Base-by-base conservation (phyloP, 2,329 filamentous ascomycete genomes). In the Penicillium sp. region DNA sequence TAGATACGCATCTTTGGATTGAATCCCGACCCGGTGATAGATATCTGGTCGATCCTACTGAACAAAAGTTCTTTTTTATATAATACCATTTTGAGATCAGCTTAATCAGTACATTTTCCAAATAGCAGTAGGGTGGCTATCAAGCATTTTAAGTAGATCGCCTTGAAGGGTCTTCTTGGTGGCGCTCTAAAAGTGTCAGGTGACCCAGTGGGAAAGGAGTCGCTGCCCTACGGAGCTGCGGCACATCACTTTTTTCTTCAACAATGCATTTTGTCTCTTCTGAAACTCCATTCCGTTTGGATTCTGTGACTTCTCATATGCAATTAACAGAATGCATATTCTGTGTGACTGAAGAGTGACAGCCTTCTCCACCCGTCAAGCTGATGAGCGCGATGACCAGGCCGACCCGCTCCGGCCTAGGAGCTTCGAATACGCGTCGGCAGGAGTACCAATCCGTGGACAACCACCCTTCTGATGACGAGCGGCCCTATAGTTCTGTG, bases 1-100 rank as follows among this genome's bases (percentile, higher is more conserved):
- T 64, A 64, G 62, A 64, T 64, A 64, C 54, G 58, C 62, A 59
- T 62, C 40, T 40, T 60, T 60, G 35, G 49, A 27, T 39, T 39
- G 27, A 33, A 24, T 27, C 3, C 40, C 36, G 36, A 51, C 49
- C 59, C 35, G 46, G 51, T 57, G 16, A 54, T 53, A 59, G 27
- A 58, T 49, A 14, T 35, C 46, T 47, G 46, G 50, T 51, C 35
- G 33, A 52, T 24, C 51, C 39, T 50, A 9, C 54, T 60, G 58
- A 62, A 58, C 55, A 64, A 64, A 64, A 64, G 61, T 60, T 58
- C 33, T 37, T 49, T 41, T 53, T 52, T 53, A 40, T 53, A 53
- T 37, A 31, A 57, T 52, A 35, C 16, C 19, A 39, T 27, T 31
- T 37, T 16, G n/a, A 27, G 10, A 31, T n/a, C 16, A 13, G n/a